phyloP scores from a whole-genome alignment of 2,329 filamentous ascomycete species.

The Beauveria rudraprayagi region DNA sequence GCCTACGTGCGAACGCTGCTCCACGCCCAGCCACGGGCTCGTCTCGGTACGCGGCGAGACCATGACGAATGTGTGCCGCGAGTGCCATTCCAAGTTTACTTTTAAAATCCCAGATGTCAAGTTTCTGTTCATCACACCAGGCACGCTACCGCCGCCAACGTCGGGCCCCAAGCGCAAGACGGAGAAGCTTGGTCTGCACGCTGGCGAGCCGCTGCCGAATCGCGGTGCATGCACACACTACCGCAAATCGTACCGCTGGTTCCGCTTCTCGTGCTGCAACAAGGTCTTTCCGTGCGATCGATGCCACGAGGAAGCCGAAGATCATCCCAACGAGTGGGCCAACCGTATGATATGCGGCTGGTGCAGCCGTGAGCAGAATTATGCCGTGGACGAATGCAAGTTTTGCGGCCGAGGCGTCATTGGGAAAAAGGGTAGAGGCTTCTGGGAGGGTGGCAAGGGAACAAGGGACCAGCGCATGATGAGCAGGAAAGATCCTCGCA shows the following conservation, averaged over 20 bases:
- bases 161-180: conserved; percentile 36
- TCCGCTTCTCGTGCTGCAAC: conserved; percentile 55
- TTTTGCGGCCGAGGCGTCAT: conserved; percentile 66
- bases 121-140: conserved; percentile 62
- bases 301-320: conserved; percentile 66
- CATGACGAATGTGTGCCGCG: conserved; percentile 65
- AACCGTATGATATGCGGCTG: conserved; percentile 76
- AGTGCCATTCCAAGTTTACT: conserved; percentile 72
- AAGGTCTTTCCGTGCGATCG: conserved; percentile 55
- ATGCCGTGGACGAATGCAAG: conserved; percentile 64
- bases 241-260: conserved; percentile 53
- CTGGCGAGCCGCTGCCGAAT: conserved; percentile 46
- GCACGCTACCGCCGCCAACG: conserved; percentile 33
- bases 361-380: conserved; percentile 75
- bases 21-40: conserved; percentile 59
- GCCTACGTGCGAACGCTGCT: conserved; percentile 71
- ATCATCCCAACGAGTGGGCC: conserved; percentile 73
- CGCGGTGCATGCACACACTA: conserved; percentile 51
- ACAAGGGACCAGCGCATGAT: conserved; percentile 64
- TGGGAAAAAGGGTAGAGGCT: conserved; percentile 57
- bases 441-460: conserved; percentile 82
- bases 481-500: conserved; percentile 69
- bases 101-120: conserved; percentile 73
- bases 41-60: conserved; percentile 67
- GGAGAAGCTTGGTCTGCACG: conserved; percentile 48